Evolutionary conservation across 108 stramenopile species (phyloP).

Genomic region (Seminavis robusta): DNA sequence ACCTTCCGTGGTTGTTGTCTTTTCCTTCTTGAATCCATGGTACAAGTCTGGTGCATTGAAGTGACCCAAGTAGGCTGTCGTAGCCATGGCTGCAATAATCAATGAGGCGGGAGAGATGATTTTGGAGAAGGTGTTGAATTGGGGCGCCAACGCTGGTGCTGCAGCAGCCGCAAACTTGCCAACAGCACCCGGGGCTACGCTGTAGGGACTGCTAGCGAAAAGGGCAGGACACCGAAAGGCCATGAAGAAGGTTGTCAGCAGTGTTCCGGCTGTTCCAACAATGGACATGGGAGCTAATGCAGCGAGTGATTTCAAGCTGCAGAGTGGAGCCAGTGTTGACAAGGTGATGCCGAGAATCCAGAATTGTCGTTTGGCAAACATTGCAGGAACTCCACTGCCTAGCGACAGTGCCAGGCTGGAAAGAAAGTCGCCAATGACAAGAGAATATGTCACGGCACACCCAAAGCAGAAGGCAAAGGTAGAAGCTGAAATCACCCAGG

Average conservation of each 20-base stretch:
- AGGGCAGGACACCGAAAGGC: slow-evolving; percentile 40
- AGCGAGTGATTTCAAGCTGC: slow-evolving; percentile 52
- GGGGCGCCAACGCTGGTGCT: slow-evolving; percentile 39
- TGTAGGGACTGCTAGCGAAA: slow-evolving; percentile 49
- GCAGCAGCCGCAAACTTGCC: background rate
- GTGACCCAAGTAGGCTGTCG: slow-evolving; percentile 86
- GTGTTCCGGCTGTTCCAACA: slow-evolving; percentile 59
- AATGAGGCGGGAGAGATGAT: slow-evolving; percentile 51
- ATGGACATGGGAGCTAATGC: slow-evolving; percentile 70
- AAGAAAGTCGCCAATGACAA: slow-evolving; percentile 82
- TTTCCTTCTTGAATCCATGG: slow-evolving; percentile 35
- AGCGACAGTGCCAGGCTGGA: slow-evolving; percentile 32
- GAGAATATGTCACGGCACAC: slow-evolving; percentile 73
- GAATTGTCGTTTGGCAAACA: slow-evolving; percentile 35
- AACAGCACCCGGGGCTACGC: slow-evolving; percentile 14
- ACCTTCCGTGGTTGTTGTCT: background rate
- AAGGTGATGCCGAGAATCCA: slow-evolving; percentile 52
- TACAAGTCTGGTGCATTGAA: slow-evolving; percentile 91
- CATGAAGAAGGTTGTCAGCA: slow-evolving; percentile 67
- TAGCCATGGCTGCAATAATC: slow-evolving; percentile 82
- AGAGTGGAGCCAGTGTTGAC: slow-evolving; percentile 62
- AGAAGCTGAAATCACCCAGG: slow-evolving; percentile 71
- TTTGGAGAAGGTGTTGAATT: slow-evolving; percentile 47
- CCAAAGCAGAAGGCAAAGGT: slow-evolving; percentile 74
- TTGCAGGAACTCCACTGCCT: slow-evolving; percentile 28